Conservation (phyloP, 106 monocot genomes). For the Dendrobium officinale region DNA sequence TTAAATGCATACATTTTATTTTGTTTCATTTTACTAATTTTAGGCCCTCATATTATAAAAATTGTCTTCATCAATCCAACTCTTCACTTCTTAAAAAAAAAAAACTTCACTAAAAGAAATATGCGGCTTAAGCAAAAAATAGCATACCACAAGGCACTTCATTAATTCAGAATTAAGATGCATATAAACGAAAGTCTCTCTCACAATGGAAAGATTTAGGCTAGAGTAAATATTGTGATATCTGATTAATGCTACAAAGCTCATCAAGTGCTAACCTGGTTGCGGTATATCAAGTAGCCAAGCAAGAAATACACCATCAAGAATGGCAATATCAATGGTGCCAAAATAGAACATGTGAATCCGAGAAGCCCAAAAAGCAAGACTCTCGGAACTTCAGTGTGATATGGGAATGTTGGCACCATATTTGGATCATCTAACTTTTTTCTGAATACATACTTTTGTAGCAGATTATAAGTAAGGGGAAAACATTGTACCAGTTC, state of each 20-base stretch:
- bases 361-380: slow-evolving; percentile 75
- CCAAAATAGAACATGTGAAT: slow-evolving; percentile 77
- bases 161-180: no score
- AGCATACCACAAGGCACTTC: no score
- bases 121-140: no score
- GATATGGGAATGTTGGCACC: slow-evolving; percentile 75
- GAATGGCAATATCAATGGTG: slow-evolving; percentile 82
- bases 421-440: slow-evolving; percentile 22
- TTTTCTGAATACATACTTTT: slow-evolving; percentile 31
- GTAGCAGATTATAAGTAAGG: slow-evolving; percentile 50
- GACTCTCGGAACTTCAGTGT: slow-evolving; percentile 81
- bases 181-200: no score
- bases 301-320: slow-evolving; percentile 78
- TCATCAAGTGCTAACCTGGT: slow-evolving; percentile 48
- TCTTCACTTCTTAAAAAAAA: no score
- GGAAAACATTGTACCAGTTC: slow-evolving; percentile 73
- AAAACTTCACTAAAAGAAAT: no score
- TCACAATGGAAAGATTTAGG: not conserved
- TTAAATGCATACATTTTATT: no score
- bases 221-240: not conserved
- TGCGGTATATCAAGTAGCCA: slow-evolving; percentile 76
- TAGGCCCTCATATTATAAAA: no score
- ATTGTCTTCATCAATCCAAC: no score
- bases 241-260: not conserved
- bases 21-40: no score